Base-by-base conservation (phyloP, 2,329 filamentous ascomycete genomes). In the Pseudogymnoascus sp. region DNA sequence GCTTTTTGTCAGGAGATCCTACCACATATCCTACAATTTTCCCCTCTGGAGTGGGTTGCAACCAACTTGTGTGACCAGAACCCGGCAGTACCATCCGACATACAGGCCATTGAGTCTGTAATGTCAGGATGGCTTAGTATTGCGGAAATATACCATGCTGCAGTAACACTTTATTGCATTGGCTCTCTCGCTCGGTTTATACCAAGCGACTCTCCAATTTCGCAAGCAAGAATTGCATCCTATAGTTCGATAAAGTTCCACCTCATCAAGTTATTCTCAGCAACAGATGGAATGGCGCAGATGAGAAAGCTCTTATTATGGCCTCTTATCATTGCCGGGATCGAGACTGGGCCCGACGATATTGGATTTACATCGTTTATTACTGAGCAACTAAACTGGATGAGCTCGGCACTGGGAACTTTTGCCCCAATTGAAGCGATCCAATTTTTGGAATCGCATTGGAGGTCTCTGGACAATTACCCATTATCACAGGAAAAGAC, bases 271-370 rank as follows among this genome's bases (percentile, higher is more conserved):
- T 12, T 52, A 52, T 52, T 52, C 15, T 52, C 26, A 12, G n/a
- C 45, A 7, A 30, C 23, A 3, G n/a, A 52, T 30, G 45, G 19
- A 19, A 18, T 3, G 5, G n/a, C 8, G 2, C 23, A 52, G 8
- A 52, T 52, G 45, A 52, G n/a, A 30, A 52, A 52, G 45, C 45
- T 52, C 26, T 52, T 52, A 52, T 30, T 52, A 52, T 52, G 45
- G 45, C 45, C 45, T 4, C 23, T 52, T 28, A 26, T 52, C 26
- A 52, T 52, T 18, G 45, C 45, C 5, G 45, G 45, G 30, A 52
- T 52, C 4, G 23, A 30, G n/a, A 30, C 23, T 7, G 13, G 26
- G 8, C 6, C n/a, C 10, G 23, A 30, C 1, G 45, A 52, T 2
- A 12, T 8, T 9, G 18, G 8, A 8, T 52, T 52, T 13, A 52